phyloP scores from a whole-genome alignment of 31 red algal species.

The Odonthalia washingtoniensis region DNA sequence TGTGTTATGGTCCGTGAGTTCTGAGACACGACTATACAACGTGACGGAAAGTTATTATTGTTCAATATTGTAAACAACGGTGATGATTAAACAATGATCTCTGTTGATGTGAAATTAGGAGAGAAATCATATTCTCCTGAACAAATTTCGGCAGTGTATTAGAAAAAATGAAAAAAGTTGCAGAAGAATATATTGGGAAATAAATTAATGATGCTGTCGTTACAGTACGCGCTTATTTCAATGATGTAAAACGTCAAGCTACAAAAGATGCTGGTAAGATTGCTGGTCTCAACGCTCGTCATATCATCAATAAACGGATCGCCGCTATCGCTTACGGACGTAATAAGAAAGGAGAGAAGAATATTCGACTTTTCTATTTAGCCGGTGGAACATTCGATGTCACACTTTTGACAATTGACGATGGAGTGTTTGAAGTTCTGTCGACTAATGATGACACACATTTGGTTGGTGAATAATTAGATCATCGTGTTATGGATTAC shows the following conservation, averaged over 20 bases:
- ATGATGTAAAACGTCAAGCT: constrained; percentile 95
- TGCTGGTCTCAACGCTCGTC: constrained; percentile 94
- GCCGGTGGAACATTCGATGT: constrained; percentile 99
- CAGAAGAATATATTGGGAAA: constrained; percentile 97
- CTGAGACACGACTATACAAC: constrained; percentile 89
- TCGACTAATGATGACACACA: constrained; percentile 99
- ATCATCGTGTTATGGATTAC: constrained; percentile 98
- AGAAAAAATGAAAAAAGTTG: constrained; percentile 99
- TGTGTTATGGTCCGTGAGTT: constrained; percentile 95
- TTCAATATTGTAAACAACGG: constrained; percentile 94
- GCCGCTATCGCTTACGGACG: constrained; percentile 99
- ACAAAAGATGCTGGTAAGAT: constrained; percentile 99
- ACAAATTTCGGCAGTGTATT: constrained; percentile 97
- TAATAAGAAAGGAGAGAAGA: constrained; percentile 98
- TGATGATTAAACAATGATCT: constrained; percentile 88
- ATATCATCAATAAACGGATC: constrained; percentile 99
- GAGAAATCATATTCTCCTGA: constrained; percentile 91
- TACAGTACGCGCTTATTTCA: constrained; percentile 99
- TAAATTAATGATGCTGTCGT: constrained; percentile 95
- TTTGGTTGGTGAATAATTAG: constrained; percentile 98
- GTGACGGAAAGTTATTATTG: constrained; percentile 94
- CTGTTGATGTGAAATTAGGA: constrained; percentile 75
- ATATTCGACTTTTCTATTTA: constrained; percentile 98
- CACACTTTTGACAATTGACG: constrained; percentile 95
- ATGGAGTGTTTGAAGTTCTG: constrained; percentile 99